Percentiles rank a stretch among this genome's conserved stretches.
Evolutionary conservation across 176 grass and related monocot genomes (phyloP).

Genomic region (Cymbopogon citratus): DNA sequence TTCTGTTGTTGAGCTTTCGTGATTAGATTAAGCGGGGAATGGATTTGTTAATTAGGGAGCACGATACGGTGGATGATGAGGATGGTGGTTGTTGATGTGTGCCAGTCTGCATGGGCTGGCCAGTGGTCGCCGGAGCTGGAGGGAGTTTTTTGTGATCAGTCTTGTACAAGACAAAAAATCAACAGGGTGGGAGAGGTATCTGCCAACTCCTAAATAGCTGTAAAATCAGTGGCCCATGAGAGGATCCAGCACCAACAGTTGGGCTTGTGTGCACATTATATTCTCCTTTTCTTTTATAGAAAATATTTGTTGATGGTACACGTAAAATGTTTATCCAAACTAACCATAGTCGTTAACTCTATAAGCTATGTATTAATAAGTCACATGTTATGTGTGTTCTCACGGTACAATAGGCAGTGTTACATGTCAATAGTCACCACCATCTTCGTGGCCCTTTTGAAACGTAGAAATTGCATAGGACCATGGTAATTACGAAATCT

Average conservation of each 20-base stretch:
- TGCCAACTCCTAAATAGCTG: constrained; percentile 40
- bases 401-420: no score
- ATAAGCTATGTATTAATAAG: no score
- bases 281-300: neutral
- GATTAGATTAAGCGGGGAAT: constrained; percentile 7
- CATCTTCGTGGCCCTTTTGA: no score
- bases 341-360: no score
- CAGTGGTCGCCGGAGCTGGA: neutral
- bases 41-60: constrained; percentile 24
- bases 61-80: constrained; percentile 27
- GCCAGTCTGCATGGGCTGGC: constrained; percentile 53
- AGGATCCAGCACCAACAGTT: neutral
- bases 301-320: neutral
- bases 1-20: neutral
- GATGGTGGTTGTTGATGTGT: constrained; percentile 49
- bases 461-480: no score
- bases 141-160: neutral
- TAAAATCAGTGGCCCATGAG: constrained; percentile 21
- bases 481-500: no score
- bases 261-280: neutral
- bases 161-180: constrained; percentile 23
- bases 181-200: constrained; percentile 33
- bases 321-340: neutral
- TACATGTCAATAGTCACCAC: no score
- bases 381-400: no score